These are phyloP conservation scores for Solanum lycopersicoides DNA, from an alignment of 257 asterid genomes.

Conservation along the genomic window DNA sequence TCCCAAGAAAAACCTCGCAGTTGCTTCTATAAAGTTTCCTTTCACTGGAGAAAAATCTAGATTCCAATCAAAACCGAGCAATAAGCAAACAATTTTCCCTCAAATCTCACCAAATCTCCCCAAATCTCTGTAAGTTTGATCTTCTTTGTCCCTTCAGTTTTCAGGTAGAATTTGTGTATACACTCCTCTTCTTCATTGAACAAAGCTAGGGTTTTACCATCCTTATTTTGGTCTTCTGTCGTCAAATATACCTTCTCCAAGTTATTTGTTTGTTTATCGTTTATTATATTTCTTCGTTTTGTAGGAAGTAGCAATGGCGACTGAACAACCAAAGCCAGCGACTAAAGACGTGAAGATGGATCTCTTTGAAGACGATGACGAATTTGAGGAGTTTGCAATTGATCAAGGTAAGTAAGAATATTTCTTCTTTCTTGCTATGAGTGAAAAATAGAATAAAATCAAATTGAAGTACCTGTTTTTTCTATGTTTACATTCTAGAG, in stretches of 20 bases:
- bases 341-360: slow-evolving; percentile 63
- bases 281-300: neutral
- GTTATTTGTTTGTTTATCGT: neutral
- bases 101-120: neutral
- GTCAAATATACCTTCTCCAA: neutral
- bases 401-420: slow-evolving; percentile 34
- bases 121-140: neutral
- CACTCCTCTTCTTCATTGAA: neutral
- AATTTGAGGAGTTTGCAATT: slow-evolving; percentile 76
- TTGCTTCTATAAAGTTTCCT: neutral
- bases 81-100: neutral
- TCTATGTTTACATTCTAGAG: neutral
- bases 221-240: neutral
- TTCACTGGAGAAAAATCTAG: neutral
- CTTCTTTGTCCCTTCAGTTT: neutral
- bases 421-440: neutral
- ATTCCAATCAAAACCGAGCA: neutral
- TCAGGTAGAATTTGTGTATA: neutral
- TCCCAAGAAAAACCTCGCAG: neutral
- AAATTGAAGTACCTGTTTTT: neutral
- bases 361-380: slow-evolving; percentile 83
- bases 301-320: slow-evolving; percentile 28
- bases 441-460: neutral
- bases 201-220: neutral
- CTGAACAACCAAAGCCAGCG: slow-evolving; percentile 60